phyloP scores from a whole-genome alignment of 2,329 filamentous ascomycete species.

The Metarhizium sp. region DNA sequence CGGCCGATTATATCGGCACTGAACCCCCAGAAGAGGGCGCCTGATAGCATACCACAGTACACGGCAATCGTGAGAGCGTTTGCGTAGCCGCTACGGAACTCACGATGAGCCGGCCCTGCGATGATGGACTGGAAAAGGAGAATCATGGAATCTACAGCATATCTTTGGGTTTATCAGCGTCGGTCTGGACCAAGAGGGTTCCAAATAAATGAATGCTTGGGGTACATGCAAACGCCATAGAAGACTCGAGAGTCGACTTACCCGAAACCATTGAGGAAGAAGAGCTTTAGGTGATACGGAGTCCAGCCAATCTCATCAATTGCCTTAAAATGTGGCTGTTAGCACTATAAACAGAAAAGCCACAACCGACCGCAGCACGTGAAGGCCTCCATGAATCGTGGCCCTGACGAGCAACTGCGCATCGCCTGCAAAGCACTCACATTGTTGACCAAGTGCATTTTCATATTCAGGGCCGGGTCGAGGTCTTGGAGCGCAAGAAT shows the following conservation, averaged over 20 bases:
- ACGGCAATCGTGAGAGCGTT: conserved; percentile 52
- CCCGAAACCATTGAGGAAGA: conserved; percentile 53
- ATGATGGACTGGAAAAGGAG: conserved; percentile 53
- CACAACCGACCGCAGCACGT: neutral
- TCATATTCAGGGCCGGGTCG: conserved; percentile 53
- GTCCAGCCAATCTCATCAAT: conserved; percentile 55
- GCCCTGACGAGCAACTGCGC: neutral
- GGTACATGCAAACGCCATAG: neutral
- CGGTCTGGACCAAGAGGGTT: neutral
- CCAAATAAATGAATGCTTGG: neutral
- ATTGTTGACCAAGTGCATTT: conserved; percentile 63
- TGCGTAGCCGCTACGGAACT: conserved; percentile 47
- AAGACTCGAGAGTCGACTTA: conserved; percentile 10
- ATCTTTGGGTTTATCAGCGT: conserved; percentile 19
- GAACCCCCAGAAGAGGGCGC: conserved; percentile 60
- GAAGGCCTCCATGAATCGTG: neutral
- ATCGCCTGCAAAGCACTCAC: conserved; percentile 27
- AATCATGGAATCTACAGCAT: conserved; percentile 37
- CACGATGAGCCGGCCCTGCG: conserved; percentile 44
- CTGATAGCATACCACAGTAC: conserved; percentile 45
- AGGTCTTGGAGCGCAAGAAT: conserved; percentile 47
- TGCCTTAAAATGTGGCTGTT: conserved; percentile 19
- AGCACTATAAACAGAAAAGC: neutral
- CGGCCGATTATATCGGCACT: conserved; percentile 59
- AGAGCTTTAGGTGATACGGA: conserved; percentile 48